Evolutionary conservation across 2,329 filamentous ascomycete genomes (phyloP).

Genomic region (Sclerotinia borealis): DNA sequence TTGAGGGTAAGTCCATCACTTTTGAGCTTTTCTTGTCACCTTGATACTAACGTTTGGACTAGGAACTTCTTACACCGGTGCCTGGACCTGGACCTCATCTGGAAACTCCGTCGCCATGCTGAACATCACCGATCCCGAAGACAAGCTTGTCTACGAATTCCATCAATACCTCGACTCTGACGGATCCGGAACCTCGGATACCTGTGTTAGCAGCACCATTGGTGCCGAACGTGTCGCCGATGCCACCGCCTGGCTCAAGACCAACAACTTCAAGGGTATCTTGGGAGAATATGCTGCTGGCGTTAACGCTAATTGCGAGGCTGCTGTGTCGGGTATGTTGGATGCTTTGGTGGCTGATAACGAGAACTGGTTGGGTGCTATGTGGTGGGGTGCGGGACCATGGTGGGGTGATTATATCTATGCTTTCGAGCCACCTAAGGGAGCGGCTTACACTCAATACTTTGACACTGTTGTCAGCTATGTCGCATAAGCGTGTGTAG

Average conservation of each 20-base stretch:
- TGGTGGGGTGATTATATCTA: conserved; percentile 45
- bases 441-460: conserved; percentile 31
- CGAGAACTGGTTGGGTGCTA: conserved; percentile 46
- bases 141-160: conserved; percentile 55
- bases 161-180: conserved; percentile 56
- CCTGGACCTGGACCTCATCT: conserved; percentile 34
- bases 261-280: conserved; percentile 46
- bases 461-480: conserved; percentile 4
- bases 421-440: conserved; percentile 43
- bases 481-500: not conserved
- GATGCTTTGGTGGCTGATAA: conserved; percentile 41
- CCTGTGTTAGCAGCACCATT: conserved; percentile 48
- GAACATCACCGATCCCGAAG: conserved; percentile 43
- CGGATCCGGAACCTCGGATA: conserved; percentile 44
- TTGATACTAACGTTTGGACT: not conserved
- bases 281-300: conserved; percentile 51
- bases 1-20: conserved; percentile 38
- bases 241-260: conserved; percentile 48
- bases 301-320: conserved; percentile 43
- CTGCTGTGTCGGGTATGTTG: conserved; percentile 45
- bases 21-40: not conserved
- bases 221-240: conserved; percentile 44
- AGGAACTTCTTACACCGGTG: conserved; percentile 34
- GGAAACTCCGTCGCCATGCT: conserved; percentile 40
- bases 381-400: conserved; percentile 52